Base-by-base conservation (phyloP, 306 rosid species). In the Prinsepia uniflora region DNA sequence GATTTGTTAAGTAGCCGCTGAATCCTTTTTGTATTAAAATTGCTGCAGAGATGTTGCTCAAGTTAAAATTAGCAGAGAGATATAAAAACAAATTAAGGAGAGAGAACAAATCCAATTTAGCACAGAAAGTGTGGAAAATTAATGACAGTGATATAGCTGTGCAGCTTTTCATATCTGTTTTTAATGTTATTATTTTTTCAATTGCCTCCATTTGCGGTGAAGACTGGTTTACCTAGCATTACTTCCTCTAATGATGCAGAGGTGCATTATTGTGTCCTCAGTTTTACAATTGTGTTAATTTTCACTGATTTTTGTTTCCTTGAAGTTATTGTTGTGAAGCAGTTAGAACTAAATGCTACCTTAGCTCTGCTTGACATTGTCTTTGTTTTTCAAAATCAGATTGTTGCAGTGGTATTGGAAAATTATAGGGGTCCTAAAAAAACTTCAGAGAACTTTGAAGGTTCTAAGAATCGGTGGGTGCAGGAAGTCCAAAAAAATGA, bases 361-460 rank as follows among this genome's bases (percentile, higher is more conserved):
- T 63, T 65, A 30, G 48, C 20, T 65, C 42, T 52, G 46, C 67
- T 63, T 58, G 50, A 72, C 52, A 59, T 8, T 70, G 70, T 56
- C 46, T 60, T 43, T 50, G 54, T 65, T 11, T 70, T 15, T 50
- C 80, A 67, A 66, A 63, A 72, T 43, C 86, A 95, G 99, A 83
- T 95, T 79, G 99, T 91, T 81, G 78, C 90, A 56, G 91, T 86
- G 72, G 93, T 95, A 67, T 68, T 95, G 81, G 99, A 89, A 82
- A 91, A 89, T 67, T 95, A 95, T 65, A 92, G 81, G 78, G 73
- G 65, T 74, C 81, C 67, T n/a, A 72, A 73, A 67, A 63, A 78
- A 41, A 75, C 59, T 43, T 66, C 74, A 22, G 81, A 64, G 54
- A 60, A 70, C 68, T 63, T 63, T 63, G 78, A 82, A 67, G 85